These are phyloP conservation scores for Cokeromyces recurvatus DNA, from an alignment of 371 early-diverging fungal species.

Conservation along the genomic window DNA sequence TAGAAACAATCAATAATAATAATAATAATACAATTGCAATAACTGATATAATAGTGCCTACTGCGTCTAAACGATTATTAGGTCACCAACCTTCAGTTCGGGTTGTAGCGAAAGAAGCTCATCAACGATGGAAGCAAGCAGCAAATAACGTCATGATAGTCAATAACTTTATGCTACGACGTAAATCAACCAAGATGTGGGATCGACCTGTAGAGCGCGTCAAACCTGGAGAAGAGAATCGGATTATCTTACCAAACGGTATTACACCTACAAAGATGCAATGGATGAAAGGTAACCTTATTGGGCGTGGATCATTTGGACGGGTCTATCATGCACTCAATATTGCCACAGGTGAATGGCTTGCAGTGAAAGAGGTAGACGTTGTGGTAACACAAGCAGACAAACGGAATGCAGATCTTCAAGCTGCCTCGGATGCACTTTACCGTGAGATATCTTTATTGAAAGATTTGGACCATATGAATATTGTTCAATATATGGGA, in stretches of 20 bases:
- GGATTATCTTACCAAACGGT: conserved; percentile 3
- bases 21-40: background rate
- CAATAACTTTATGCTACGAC: conserved; percentile 25
- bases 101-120: conserved; percentile 52
- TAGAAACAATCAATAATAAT: background rate
- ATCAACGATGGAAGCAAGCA: conserved; percentile 24
- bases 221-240: conserved; percentile 34
- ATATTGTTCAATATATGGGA: conserved; percentile 91
- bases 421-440: conserved; percentile 23
- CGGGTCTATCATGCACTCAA: conserved; percentile 93
- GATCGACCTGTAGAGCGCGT: conserved; percentile 46
- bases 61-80: conserved; percentile 5
- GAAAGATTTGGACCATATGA: conserved; percentile 75
- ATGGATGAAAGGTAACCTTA: conserved; percentile 86
- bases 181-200: conserved; percentile 62
- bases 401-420: conserved; percentile 20
- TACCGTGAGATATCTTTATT: conserved; percentile 25
- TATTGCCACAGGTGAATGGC: conserved; percentile 76
- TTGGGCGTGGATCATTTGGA: conserved; percentile 98
- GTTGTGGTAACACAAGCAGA: conserved; percentile 45
- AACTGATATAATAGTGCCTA: background rate
- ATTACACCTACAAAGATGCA: conserved; percentile 23
- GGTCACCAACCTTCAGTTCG: conserved; percentile 53
- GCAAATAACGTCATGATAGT: conserved; percentile 17
- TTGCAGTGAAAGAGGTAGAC: conserved; percentile 98